phyloP scores from a whole-genome alignment of 2,329 filamentous ascomycete genomes.

The Cyphellophora europaea region DNA sequence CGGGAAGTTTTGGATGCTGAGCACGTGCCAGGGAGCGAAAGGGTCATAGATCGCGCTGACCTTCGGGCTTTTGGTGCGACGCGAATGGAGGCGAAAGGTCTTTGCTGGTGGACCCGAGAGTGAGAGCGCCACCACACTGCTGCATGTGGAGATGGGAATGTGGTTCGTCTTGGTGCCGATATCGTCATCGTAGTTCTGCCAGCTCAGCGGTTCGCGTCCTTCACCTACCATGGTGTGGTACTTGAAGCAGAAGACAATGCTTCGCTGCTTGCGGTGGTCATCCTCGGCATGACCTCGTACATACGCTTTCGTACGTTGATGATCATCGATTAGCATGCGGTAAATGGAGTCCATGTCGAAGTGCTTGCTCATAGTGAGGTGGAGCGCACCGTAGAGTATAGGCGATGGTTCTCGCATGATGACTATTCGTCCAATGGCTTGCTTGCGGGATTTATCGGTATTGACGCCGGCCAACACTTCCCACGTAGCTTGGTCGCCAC shows the following conservation, averaged over 20 bases:
- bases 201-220: constrained; percentile 47
- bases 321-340: constrained; percentile 43
- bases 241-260: constrained; percentile 56
- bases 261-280: constrained; percentile 40
- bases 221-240: constrained; percentile 54
- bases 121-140: constrained; percentile 50
- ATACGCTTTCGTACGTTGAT: constrained; percentile 27
- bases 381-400: constrained; percentile 49
- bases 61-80: constrained; percentile 34
- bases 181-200: constrained; percentile 47
- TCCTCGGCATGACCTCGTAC: constrained; percentile 42
- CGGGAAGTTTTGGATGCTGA: constrained; percentile 50
- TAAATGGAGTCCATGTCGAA: constrained; percentile 58
- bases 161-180: constrained; percentile 35
- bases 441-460: constrained; percentile 25
- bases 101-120: constrained; percentile 43
- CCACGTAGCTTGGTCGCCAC: constrained; percentile 27
- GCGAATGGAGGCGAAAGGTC: constrained; percentile 39
- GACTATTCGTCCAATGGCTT: constrained; percentile 49
- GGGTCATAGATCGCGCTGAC: constrained; percentile 49
- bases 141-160: constrained; percentile 51
- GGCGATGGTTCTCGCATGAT: constrained; percentile 54
- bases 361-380: constrained; percentile 46
- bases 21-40: constrained; percentile 52
- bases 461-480: constrained; percentile 27